Evolutionary conservation across 352 stramenopile species (phyloP).

Genomic region (Globisporangium cylindrosporum): DNA sequence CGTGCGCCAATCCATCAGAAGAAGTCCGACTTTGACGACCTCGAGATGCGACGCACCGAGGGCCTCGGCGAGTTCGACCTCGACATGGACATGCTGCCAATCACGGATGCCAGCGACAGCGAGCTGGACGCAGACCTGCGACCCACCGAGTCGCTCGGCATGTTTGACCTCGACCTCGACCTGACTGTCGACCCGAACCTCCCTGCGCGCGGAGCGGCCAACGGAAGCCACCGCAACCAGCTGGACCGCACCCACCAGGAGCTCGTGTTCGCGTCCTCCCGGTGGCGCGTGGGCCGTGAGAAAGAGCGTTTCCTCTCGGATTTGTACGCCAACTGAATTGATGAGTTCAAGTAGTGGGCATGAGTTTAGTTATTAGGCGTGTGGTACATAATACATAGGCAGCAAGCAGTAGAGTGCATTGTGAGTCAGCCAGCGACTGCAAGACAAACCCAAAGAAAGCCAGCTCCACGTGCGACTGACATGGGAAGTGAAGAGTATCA

Average conservation of each 20-base stretch:
- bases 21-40: not conserved
- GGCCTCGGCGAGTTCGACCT: slow-evolving; percentile 9
- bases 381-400: not conserved
- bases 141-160: not conserved
- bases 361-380: not conserved
- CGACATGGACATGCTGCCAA: slow-evolving; percentile 1
- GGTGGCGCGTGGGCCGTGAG: not conserved
- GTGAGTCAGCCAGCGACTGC: not conserved
- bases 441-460: not conserved
- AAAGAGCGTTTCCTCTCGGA: slow-evolving; percentile 10
- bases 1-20: not conserved
- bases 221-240: not conserved
- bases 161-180: not conserved
- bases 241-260: slow-evolving; percentile 1
- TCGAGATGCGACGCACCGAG: slow-evolving; percentile 4
- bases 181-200: not conserved
- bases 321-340: slow-evolving; percentile 2
- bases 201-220: not conserved
- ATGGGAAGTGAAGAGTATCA: not conserved
- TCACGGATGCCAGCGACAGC: not conserved
- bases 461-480: not conserved
- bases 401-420: not conserved
- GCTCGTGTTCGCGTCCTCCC: slow-evolving; percentile 3
- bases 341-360: not conserved
- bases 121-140: not conserved